Percentiles rank a stretch among this genome's conserved stretches.
phyloP scores from a whole-genome alignment of 2,329 filamentous ascomycete species.

The Talaromyces piceae region DNA sequence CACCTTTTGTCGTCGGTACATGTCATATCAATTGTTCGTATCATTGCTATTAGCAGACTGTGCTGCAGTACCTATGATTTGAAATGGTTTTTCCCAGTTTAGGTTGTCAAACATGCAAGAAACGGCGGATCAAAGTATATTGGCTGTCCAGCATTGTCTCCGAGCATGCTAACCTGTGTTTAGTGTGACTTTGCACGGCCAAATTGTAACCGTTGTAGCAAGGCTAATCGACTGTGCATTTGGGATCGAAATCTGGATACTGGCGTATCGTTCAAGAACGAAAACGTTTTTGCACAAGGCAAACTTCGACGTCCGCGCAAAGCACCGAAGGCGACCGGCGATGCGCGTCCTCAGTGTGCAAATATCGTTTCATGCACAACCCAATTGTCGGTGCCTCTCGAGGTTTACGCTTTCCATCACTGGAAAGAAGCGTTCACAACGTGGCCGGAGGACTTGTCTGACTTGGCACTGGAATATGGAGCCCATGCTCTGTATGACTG shows the following conservation, averaged over 20 bases:
- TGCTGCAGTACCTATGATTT: neutral
- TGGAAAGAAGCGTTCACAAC: conserved; percentile 16
- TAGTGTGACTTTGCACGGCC: conserved; percentile 16
- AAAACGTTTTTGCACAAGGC: conserved; percentile 19
- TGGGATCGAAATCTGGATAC: conserved; percentile 16
- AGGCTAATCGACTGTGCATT: conserved; percentile 14
- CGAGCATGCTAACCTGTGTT: neutral
- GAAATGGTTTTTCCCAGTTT: conserved; percentile 12
- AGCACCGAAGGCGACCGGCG: neutral
- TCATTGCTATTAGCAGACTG: neutral
- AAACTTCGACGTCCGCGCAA: conserved; percentile 15
- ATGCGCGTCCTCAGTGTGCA: neutral
- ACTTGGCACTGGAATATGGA: conserved; percentile 17
- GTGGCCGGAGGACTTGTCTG: conserved; percentile 14
- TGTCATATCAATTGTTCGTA: neutral
- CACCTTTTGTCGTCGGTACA: neutral
- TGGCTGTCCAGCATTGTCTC: neutral
- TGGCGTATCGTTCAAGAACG: conserved; percentile 14
- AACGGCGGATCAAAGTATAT: conserved; percentile 15
- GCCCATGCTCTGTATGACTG: conserved; percentile 13
- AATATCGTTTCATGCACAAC: neutral
- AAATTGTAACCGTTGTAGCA: conserved; percentile 14
- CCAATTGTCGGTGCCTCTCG: conserved; percentile 6
- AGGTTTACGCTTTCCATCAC: conserved; percentile 17
- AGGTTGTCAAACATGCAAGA: conserved; percentile 16